Base-by-base conservation (phyloP, 2,329 filamentous ascomycete genomes). In the Magnaporthiopsis rhizophila region DNA sequence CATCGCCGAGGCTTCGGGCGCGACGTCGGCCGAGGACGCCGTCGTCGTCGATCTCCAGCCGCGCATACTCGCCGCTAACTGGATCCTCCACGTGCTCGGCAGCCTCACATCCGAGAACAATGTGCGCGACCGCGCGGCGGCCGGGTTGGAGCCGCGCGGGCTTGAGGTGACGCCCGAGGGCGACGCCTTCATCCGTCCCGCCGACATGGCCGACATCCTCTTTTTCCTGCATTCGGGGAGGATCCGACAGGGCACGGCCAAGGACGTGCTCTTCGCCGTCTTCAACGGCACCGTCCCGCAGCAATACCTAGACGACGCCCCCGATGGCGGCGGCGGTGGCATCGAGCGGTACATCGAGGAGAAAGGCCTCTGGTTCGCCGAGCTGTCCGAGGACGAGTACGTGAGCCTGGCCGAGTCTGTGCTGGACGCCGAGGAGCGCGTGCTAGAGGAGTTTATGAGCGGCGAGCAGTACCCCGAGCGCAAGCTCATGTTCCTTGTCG, bases 81-180 rank as follows among this genome's bases (percentile, higher is more conserved):
- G 86, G 89, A 87, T 90, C 59, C 80, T 92, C 36, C 89, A 93
- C 70, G 89, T 92, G 70, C 80, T 92, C 3, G 90, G 89, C 9
- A 87, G 88, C 1, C 76, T 92, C 13, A 86, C 84, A 15, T 81
- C 84, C 1, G 83, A 85, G 6, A 69, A 73, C 18, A 74, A 72
- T 59, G 69, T 70, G 24, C 61, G 36, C 45, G 38, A 26, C 28
- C n/a, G 61, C 26, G 62, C 24, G 24, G 62, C 50, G 3, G 59
- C 11, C 1, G 62, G 62, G 11, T 21, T 58, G 50, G 24, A 24
- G 12, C 57, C 64, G 65, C 38, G 69, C 15, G 57, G 68, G 7
- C 66, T 75, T 8, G 69, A 66, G 18, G 72, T 73, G 66, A 79
- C 79, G 0, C 69, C 77, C 2, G 76, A 81, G 2, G 83, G 83